phyloP scores from a whole-genome alignment of 176 grass and related monocot species.

The Tuctoria greenei region DNA sequence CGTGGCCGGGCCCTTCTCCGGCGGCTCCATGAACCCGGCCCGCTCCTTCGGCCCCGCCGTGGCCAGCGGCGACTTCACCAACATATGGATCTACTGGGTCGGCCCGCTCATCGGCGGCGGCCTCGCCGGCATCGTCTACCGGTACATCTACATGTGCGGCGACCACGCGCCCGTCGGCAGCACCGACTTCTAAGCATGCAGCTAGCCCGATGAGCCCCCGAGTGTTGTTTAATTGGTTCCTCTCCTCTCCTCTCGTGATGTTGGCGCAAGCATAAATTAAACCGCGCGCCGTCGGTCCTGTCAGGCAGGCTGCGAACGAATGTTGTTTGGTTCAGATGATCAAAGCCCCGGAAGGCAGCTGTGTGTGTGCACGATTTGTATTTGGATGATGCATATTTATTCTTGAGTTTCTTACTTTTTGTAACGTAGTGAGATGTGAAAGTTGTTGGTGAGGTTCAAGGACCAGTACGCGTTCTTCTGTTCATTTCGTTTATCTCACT shows the following conservation, averaged over 20 bases:
- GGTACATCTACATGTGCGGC: slow-evolving; percentile 54
- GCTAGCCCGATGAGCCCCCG: not conserved
- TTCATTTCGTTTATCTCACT: not conserved
- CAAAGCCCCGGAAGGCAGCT: not conserved
- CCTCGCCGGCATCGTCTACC: slow-evolving; percentile 54
- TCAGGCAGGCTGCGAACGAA: not conserved
- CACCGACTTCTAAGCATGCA: slow-evolving; percentile 31
- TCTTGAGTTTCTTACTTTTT: not conserved
- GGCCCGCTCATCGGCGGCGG: slow-evolving; percentile 61
- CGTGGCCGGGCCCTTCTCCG: slow-evolving; percentile 56
- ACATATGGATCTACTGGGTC: slow-evolving; percentile 60
- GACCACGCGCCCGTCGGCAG: slow-evolving; percentile 42
- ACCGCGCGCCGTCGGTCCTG: not conserved
- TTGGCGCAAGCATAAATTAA: slow-evolving; percentile 6
- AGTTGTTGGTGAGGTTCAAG: slow-evolving; percentile 9
- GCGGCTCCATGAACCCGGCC: slow-evolving; percentile 65
- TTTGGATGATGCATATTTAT: slow-evolving; percentile 13
- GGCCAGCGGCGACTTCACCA: slow-evolving; percentile 50
- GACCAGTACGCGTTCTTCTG: not conserved
- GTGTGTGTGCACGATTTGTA: slow-evolving; percentile 15
- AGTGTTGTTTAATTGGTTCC: not conserved
- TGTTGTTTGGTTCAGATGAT: slow-evolving; percentile 37
- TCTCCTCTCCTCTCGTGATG: not conserved
- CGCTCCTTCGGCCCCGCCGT: slow-evolving; percentile 61
- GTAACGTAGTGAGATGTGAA: slow-evolving; percentile 14